Conservation (phyloP, 108 stramenopile genomes). For the Nannochloropsis oceanica region DNA sequence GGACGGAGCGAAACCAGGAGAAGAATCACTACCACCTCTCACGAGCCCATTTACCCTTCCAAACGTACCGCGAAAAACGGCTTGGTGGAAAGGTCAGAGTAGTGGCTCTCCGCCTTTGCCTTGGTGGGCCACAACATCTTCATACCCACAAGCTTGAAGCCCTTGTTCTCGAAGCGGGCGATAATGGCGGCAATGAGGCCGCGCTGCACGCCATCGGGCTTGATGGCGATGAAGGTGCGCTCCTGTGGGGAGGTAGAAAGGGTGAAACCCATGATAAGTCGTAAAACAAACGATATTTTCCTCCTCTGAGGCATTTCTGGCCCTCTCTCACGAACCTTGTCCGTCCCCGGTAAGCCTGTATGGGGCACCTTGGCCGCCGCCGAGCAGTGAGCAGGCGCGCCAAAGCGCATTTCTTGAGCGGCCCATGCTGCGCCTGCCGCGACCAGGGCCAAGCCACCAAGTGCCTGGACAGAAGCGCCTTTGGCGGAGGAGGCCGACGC, state of each 20-base stretch:
- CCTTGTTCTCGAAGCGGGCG: constrained; percentile 72
- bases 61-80: constrained; percentile 60
- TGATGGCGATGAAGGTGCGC: constrained; percentile 41
- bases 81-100: constrained; percentile 70
- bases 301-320: neutral
- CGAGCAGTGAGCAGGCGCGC: neutral
- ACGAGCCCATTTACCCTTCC: too few relatives aligned
- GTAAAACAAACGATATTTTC: too few relatives aligned
- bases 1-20: too few relatives aligned
- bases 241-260: neutral
- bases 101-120: constrained; percentile 72
- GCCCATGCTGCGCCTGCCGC: neutral
- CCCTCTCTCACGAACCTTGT: constrained; percentile 11
- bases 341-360: constrained; percentile 26
- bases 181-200: constrained; percentile 76
- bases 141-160: constrained; percentile 74
- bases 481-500: neutral
- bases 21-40: too few relatives aligned
- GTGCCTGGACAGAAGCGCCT: neutral
- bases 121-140: constrained; percentile 64
- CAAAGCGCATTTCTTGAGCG: neutral
- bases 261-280: too few relatives aligned
- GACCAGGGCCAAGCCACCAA: neutral
- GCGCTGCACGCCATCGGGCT: constrained; percentile 73
- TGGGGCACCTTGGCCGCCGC: neutral